phyloP scores from a whole-genome alignment of 164 flowering plant genomes.

The Malania oleifera region DNA sequence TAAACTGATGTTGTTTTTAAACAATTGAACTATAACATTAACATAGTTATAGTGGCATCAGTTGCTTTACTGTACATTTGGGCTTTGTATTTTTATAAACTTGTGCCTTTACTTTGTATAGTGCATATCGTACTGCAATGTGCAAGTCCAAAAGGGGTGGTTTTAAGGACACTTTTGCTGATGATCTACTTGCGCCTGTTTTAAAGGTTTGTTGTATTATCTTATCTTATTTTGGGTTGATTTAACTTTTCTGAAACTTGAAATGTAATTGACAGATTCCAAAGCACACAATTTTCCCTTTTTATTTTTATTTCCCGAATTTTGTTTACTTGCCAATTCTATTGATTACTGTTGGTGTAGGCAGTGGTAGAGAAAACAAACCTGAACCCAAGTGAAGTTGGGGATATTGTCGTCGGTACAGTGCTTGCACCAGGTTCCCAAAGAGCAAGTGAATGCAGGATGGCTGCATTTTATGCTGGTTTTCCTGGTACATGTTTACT shows the following conservation, averaged over 20 bases:
- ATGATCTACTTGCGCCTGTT: slow-evolving; percentile 85
- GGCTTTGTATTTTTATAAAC: neutral
- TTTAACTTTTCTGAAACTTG: neutral
- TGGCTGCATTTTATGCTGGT: slow-evolving; percentile 99
- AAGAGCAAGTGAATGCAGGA: slow-evolving; percentile 93
- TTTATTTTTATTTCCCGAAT: neutral
- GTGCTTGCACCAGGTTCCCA: slow-evolving; percentile 89
- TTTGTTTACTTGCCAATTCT: neutral
- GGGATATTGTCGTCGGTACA: slow-evolving; percentile 93
- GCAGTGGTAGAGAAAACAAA: slow-evolving; percentile 88
- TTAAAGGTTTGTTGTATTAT: slow-evolving; percentile 44
- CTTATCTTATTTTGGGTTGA: neutral
- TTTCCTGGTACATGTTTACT: slow-evolving; percentile 63
- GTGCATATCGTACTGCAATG: slow-evolving; percentile 68
- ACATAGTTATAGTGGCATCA: neutral
- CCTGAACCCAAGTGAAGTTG: slow-evolving; percentile 82
- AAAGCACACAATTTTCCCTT: neutral
- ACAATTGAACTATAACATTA: too few species aligned
- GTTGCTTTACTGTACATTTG: neutral
- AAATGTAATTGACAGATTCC: neutral
- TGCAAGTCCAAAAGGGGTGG: slow-evolving; percentile 94
- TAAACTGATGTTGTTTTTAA: too few species aligned
- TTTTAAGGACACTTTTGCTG: slow-evolving; percentile 83
- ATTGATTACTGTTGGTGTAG: slow-evolving; percentile 27
- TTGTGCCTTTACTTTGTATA: slow-evolving; percentile 13